These are phyloP conservation scores for Cupressus sempervirens DNA, from an alignment of 75 land plant species.

Conservation along the genomic window DNA sequence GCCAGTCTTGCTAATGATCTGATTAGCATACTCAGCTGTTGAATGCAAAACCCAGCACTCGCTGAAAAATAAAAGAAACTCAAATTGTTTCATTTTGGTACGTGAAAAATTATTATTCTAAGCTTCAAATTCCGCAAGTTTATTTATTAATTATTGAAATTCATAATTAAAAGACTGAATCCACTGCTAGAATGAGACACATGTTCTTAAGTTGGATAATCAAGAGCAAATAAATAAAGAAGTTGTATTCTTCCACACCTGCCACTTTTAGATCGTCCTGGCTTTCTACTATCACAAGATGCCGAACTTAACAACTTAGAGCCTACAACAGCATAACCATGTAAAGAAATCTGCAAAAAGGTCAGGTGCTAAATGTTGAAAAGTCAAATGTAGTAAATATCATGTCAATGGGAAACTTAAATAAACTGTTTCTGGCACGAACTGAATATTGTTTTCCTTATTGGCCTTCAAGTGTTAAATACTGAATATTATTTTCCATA, in stretches of 20 bases:
- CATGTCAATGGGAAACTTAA: not conserved
- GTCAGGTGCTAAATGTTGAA: not conserved
- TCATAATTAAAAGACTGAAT: not conserved
- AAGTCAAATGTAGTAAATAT: not conserved
- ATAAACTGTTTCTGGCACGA: not conserved
- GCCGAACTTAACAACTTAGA: constrained; percentile 70
- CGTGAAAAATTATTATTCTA: not conserved
- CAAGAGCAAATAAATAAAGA: not conserved
- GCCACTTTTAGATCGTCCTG: constrained; percentile 41
- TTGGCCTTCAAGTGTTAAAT: not conserved
- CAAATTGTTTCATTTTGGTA: not conserved
- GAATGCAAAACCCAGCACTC: constrained; percentile 89
- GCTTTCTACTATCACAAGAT: constrained; percentile 83
- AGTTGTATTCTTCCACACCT: constrained; percentile 9
- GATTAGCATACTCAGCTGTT: constrained; percentile 64
- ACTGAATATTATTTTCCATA: not conserved
- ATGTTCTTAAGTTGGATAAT: not conserved
- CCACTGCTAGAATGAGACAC: not conserved
- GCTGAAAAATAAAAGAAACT: constrained; percentile 23
- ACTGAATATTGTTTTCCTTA: not conserved
- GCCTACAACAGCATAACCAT: constrained; percentile 52
- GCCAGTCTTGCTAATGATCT: constrained; percentile 44
- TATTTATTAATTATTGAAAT: not conserved
- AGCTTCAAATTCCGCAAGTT: not conserved
- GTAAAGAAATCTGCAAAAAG: constrained; percentile 56